phyloP scores from a whole-genome alignment of 371 early-diverging fungal genomes.

The Chytridium lagenaria region DNA sequence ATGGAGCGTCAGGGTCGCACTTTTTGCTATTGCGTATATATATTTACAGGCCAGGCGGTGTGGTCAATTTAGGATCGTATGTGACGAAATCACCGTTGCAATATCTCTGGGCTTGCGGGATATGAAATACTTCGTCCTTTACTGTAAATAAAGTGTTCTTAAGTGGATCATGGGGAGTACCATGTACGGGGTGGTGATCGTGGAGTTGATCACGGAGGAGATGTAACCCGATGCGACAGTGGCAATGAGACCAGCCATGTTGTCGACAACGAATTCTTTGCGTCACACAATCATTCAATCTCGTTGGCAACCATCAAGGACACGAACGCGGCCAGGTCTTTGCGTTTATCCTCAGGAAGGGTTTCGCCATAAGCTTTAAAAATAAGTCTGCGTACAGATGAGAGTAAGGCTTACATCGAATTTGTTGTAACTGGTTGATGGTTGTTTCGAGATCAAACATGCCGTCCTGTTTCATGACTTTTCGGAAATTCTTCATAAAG shows the following conservation, averaged over 20 bases:
- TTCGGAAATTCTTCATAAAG: neutral
- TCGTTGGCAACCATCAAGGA: slow-evolving; percentile 2
- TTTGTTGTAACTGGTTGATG: slow-evolving; percentile 1
- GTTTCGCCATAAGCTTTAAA: neutral
- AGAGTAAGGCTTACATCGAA: neutral
- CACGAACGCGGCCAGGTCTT: slow-evolving; percentile 6
- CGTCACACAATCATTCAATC: neutral
- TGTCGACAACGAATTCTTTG: neutral
- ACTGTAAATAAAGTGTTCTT: neutral
- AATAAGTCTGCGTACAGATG: neutral
- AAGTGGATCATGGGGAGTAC: slow-evolving; percentile 40
- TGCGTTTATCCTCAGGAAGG: neutral
- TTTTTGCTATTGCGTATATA: slow-evolving; percentile 22
- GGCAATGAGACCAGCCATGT: neutral
- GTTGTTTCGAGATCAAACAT: slow-evolving; percentile 8
- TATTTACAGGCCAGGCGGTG: slow-evolving; percentile 92
- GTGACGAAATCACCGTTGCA: slow-evolving; percentile 70
- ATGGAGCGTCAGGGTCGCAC: too few relatives aligned
- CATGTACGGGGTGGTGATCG: slow-evolving; percentile 68
- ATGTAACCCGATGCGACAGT: too few relatives aligned
- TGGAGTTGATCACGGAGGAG: neutral
- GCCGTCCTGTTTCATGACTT: neutral
- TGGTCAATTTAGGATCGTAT: slow-evolving; percentile 95
- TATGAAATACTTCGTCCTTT: slow-evolving; percentile 93
- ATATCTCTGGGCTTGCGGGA: slow-evolving; percentile 89